Conservation (phyloP, 768 basidiomycete genomes). For the Boletus pseudo-olivaceus region DNA sequence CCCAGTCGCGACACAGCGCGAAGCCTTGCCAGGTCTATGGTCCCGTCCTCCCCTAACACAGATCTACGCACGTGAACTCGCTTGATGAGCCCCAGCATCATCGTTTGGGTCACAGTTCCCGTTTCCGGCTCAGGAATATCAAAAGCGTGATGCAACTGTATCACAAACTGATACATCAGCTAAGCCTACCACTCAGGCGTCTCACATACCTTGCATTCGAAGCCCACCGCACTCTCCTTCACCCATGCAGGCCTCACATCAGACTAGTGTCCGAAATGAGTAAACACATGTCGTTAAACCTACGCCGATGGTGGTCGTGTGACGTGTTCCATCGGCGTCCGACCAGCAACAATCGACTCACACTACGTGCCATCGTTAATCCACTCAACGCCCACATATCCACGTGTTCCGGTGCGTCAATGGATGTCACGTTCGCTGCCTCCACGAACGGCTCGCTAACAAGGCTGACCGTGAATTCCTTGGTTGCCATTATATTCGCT, state of each 20-base stretch:
- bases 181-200: not conserved
- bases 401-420: slow-evolving; percentile 50
- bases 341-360: slow-evolving; percentile 31
- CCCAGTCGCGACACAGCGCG: slow-evolving; percentile 51
- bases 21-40: slow-evolving; percentile 47
- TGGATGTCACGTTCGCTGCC: slow-evolving; percentile 52
- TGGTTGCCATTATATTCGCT: slow-evolving; percentile 59
- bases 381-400: slow-evolving; percentile 64
- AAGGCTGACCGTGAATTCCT: slow-evolving; percentile 68
- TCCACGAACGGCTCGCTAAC: slow-evolving; percentile 65
- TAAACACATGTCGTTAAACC: slow-evolving; percentile 1
- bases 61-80: slow-evolving; percentile 49
- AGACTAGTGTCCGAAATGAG: slow-evolving; percentile 32
- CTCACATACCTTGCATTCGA: slow-evolving; percentile 59
- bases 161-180: slow-evolving; percentile 20
- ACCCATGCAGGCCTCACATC: slow-evolving; percentile 51
- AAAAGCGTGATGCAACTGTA: slow-evolving; percentile 47
- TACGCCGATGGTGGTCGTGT: slow-evolving; percentile 2
- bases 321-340: slow-evolving; percentile 8
- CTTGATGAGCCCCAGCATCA: slow-evolving; percentile 55
- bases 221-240: slow-evolving; percentile 52
- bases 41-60: slow-evolving; percentile 41
- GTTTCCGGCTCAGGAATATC: slow-evolving; percentile 43
- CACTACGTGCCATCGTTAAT: slow-evolving; percentile 50
- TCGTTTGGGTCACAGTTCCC: slow-evolving; percentile 38